Base-by-base conservation (phyloP, 2,329 filamentous ascomycete genomes). In the Stagonosporopsis chrysanthemi region DNA sequence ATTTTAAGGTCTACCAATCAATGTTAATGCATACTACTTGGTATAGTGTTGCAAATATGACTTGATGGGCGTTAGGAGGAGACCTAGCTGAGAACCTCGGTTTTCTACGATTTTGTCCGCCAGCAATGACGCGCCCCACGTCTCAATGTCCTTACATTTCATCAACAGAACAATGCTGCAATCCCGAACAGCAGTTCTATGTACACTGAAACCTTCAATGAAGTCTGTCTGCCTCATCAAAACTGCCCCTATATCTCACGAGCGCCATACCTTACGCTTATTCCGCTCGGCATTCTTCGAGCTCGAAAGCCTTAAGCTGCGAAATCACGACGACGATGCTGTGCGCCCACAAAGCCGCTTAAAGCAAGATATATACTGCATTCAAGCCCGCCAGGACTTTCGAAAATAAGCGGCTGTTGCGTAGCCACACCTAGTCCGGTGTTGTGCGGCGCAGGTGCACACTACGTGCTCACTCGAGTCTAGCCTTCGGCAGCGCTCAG, bases 361-460 rank as follows among this genome's bases (percentile, higher is more conserved):
- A 43, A 22, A 43, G 29, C 43, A 35, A 4, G 22, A 39, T 22
- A 2, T 22, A 22, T 5, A 39, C 47, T 29, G 42, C 42, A 19
- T n/a, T 35, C 11, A 40, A 40, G 26, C 15, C 33, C 31, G 33
- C 23, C 17, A 29, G 19, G 39, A 28, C 22, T 19, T 36, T 43
- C 26, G 4, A 51, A 17, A 43, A 51, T 35, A 26, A 28, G 28
- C 35, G 24, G 46, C 35, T 26, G 35, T 51, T 29, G 15, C 29
- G 31, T 38, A 43, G 54, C 48, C 54, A 57, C 48, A 52, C 7
- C 24, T 39, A 26, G 31, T 44, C 38, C 42, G 48, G 43, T 14
- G 42, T 19, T 47, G 46, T 56, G 53, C 42, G 53, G 54, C 47
- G 47, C 43, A 43, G 36, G 45, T 47, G 28, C 23, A 42, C 38